Percentiles rank a stretch among this genome's conserved stretches.
phyloP scores from a whole-genome alignment of 495 filamentous ascomycete species.

The Hyaloscypha hepaticicola region DNA sequence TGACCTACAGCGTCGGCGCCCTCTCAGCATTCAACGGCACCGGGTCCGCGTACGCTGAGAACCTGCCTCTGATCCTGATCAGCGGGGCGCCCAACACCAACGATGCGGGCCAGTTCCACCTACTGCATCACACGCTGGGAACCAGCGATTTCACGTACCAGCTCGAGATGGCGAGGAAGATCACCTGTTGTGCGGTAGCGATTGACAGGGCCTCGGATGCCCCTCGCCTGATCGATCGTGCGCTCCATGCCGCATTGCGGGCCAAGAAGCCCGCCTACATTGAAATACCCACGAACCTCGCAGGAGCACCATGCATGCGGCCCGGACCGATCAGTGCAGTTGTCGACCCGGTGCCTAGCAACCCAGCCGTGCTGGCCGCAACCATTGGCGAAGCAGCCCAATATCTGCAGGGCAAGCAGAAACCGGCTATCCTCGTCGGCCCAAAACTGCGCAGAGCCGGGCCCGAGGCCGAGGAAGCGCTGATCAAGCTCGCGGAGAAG shows the following conservation, averaged over 20 bases:
- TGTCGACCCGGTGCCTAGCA: not conserved
- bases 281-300: constrained; percentile 6
- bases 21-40: constrained; percentile 66
- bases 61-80: constrained; percentile 61
- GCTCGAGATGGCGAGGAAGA: constrained; percentile 7
- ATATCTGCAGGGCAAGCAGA: not conserved
- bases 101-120: constrained; percentile 2
- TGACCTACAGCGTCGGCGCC: constrained; percentile 70
- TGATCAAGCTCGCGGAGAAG: not conserved
- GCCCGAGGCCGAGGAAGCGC: not conserved
- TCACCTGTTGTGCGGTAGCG: not conserved
- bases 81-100: constrained; percentile 55
- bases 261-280: constrained; percentile 3
- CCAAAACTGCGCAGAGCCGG: not conserved
- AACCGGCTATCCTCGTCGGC: not conserved
- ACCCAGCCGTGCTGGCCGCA: not conserved
- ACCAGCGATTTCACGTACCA: constrained; percentile 19
- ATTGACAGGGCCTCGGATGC: constrained; percentile 27
- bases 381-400: not conserved
- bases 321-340: not conserved
- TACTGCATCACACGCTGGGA: constrained; percentile 8
- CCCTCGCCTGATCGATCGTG: not conserved
- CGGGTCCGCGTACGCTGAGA: constrained; percentile 61
- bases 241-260: not conserved
- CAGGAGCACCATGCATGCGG: not conserved